Conservation (phyloP, 805 yeast species). For the Grigorovia transvaalensis region DNA sequence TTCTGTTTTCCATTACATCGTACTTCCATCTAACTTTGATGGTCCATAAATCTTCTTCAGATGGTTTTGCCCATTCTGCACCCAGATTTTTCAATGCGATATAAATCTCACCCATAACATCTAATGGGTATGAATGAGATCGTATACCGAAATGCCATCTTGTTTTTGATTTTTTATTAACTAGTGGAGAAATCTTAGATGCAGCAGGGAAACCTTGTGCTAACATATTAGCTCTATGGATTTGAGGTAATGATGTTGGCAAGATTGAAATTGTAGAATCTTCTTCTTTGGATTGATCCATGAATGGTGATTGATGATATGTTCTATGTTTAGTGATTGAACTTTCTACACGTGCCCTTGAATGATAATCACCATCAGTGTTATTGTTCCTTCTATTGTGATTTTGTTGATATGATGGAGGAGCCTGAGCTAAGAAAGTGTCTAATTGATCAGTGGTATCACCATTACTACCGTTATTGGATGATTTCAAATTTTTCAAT, state of each 20-base stretch:
- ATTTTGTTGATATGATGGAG: slow-evolving; percentile 38
- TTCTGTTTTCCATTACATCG: slow-evolving; percentile 31
- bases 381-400: not conserved
- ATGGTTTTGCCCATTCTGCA: slow-evolving; percentile 95
- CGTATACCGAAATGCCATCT: slow-evolving; percentile 99
- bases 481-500: slow-evolving; percentile 51
- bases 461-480: slow-evolving; percentile 13
- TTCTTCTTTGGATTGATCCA: slow-evolving; percentile 24
- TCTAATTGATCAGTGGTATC: slow-evolving; percentile 39
- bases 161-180: slow-evolving; percentile 78
- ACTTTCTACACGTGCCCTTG: slow-evolving; percentile 7
- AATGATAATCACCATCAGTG: slow-evolving; percentile 2
- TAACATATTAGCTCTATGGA: slow-evolving; percentile 88
- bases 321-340: slow-evolving; percentile 23
- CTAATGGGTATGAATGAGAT: slow-evolving; percentile 90
- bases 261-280: slow-evolving; percentile 80
- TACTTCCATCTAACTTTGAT: slow-evolving; percentile 91
- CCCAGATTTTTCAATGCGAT: slow-evolving; percentile 87
- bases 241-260: slow-evolving; percentile 89
- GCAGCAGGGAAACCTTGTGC: slow-evolving; percentile 44
- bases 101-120: slow-evolving; percentile 97
- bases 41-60: slow-evolving; percentile 93
- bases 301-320: slow-evolving; percentile 26
- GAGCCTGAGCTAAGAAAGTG: slow-evolving; percentile 49
- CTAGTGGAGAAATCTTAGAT: slow-evolving; percentile 40